Conservation (phyloP, 768 basidiomycete species). For the Mrakia hoshinonis region DNA sequence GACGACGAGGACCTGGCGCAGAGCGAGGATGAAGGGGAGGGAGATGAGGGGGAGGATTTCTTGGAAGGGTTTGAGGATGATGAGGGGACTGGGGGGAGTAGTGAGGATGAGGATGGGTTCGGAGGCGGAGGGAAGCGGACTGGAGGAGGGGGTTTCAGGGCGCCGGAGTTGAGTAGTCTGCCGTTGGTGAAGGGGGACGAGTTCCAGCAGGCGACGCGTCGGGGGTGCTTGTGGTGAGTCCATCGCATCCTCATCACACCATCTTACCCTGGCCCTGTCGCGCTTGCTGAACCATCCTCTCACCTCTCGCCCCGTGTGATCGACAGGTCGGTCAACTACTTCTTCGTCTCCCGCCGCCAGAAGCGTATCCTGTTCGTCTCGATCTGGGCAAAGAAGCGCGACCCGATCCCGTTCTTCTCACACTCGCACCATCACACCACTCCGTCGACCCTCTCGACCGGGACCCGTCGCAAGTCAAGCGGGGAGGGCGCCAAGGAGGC, state of each 20-base stretch:
- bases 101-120: too few species aligned
- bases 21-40: constrained; percentile 21
- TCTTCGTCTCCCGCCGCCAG: constrained; percentile 27
- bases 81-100: too few species aligned
- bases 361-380: constrained; percentile 27
- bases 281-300: not conserved
- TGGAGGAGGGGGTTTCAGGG: not conserved
- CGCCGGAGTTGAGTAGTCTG: constrained; percentile 17
- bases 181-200: constrained; percentile 10
- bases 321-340: constrained; percentile 29
- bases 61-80: constrained; percentile 27
- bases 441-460: not conserved
- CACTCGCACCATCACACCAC: too few species aligned
- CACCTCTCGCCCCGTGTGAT: too few species aligned
- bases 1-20: constrained; percentile 35
- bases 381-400: constrained; percentile 25
- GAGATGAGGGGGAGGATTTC: constrained; percentile 12
- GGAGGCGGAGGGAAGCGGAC: constrained; percentile 11
- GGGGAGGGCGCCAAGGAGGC: not conserved
- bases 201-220: constrained; percentile 14
- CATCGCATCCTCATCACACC: not conserved
- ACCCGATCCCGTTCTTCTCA: constrained; percentile 11
- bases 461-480: not conserved
- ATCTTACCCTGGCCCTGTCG: not conserved
- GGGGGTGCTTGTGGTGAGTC: constrained; percentile 17